These are phyloP conservation scores for Notholithocarpus densiflorus DNA, from an alignment of 306 rosid genomes.

Conservation along the genomic window DNA sequence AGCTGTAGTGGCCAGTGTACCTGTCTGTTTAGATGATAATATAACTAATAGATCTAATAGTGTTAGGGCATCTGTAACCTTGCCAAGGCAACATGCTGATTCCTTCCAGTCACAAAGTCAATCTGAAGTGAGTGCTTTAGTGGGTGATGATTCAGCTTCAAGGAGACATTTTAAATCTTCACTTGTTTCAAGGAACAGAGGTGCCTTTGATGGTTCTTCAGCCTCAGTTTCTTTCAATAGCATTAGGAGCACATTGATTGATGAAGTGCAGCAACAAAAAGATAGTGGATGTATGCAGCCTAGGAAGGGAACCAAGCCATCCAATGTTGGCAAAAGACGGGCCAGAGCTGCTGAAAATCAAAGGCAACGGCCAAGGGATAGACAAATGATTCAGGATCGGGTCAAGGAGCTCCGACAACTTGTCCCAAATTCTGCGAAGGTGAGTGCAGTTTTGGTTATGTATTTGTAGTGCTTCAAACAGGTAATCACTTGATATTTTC, in stretches of 20 bases:
- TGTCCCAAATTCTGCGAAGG: conserved; percentile 81
- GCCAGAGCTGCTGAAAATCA: conserved; percentile 31
- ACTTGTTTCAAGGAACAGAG: conserved; percentile 17
- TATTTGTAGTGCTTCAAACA: background rate
- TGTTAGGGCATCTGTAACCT: conserved; percentile 22
- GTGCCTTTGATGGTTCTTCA: conserved; percentile 17
- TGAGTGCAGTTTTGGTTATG: conserved; percentile 14
- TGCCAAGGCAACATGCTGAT: conserved; percentile 23
- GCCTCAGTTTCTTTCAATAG: conserved; percentile 40
- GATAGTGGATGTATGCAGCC: conserved; percentile 13
- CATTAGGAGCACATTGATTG: conserved; percentile 31
- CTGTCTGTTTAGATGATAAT: conserved; percentile 41
- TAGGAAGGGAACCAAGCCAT: conserved; percentile 33
- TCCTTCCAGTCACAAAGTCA: conserved; percentile 32
- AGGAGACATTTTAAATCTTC: conserved; percentile 28
- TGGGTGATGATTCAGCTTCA: conserved; percentile 19
- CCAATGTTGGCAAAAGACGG: conserved; percentile 37
- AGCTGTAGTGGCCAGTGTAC: conserved; percentile 36
- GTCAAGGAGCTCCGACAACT: conserved; percentile 88
- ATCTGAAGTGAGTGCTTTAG: conserved; percentile 35
- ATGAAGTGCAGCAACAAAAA: conserved; percentile 27
- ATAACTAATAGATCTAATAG: conserved; percentile 32
- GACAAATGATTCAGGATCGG: conserved; percentile 90
- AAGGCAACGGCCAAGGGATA: conserved; percentile 79
- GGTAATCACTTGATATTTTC: background rate